Conservation (phyloP, 352 stramenopile species). For the Phytophthora sojae region DNA sequence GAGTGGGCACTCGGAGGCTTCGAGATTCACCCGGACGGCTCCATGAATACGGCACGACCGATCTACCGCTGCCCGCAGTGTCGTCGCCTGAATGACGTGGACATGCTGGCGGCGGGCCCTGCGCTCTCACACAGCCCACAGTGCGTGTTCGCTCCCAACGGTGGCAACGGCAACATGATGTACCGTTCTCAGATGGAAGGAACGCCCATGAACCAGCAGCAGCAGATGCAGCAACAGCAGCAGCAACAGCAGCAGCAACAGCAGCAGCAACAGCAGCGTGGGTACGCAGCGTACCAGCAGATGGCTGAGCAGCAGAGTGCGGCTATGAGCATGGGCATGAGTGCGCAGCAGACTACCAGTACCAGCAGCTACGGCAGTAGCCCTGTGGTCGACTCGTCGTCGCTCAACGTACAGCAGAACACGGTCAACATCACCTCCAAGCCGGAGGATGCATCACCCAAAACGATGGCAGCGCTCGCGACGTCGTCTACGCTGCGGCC, state of each 20-base stretch:
- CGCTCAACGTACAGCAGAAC: slow-evolving; percentile 46
- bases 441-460: slow-evolving; percentile 45
- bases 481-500: slow-evolving; percentile 50
- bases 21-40: slow-evolving; percentile 79
- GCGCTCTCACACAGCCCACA: slow-evolving; percentile 63
- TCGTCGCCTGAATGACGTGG: slow-evolving; percentile 70
- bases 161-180: slow-evolving; percentile 37
- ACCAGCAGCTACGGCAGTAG: slow-evolving; percentile 37
- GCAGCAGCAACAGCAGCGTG: slow-evolving; percentile 41
- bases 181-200: slow-evolving; percentile 66
- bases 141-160: slow-evolving; percentile 54
- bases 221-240: slow-evolving; percentile 33
- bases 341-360: slow-evolving; percentile 23
- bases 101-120: slow-evolving; percentile 67
- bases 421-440: slow-evolving; percentile 49
- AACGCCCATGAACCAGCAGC: slow-evolving; percentile 40
- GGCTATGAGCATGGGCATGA: slow-evolving; percentile 36
- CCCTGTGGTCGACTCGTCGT: slow-evolving; percentile 25
- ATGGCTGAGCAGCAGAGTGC: slow-evolving; percentile 27
- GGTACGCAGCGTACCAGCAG: slow-evolving; percentile 52
- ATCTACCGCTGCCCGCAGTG: slow-evolving; percentile 85
- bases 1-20: slow-evolving; percentile 86
- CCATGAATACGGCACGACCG: slow-evolving; percentile 66
- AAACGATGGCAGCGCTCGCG: slow-evolving; percentile 44
- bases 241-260: slow-evolving; percentile 39